Base-by-base conservation (phyloP, 2,329 filamentous ascomycete genomes). In the Botrytis hyacinthi region DNA sequence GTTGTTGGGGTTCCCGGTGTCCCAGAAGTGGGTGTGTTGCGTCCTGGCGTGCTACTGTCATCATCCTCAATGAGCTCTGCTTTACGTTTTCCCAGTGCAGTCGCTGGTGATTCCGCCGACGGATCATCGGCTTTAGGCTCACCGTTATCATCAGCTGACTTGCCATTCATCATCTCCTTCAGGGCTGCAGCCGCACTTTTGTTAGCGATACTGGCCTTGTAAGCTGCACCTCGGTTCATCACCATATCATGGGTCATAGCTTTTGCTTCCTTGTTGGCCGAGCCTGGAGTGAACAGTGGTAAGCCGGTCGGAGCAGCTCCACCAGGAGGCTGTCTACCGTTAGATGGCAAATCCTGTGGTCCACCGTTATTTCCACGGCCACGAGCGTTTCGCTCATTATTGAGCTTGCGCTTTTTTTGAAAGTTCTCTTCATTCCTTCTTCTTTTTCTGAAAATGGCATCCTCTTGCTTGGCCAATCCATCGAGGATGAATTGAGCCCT, bases 181-280 rank as follows among this genome's bases (percentile, higher is more conserved):
- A 99, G 84, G 32, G 92, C 92, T 75, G 93, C 95, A 46, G 96
- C 96, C 37, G 96, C 96, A 79, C 94, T 98, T 83, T 97, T 97
- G 84, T 99, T 99, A 72, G 94, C 93, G 72, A 89, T 85, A 76
- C 94, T 95, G 44, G 93, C 90, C 79, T 91, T 90, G 73, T 89
- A 86, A 48, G 89, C 84, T 40, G 86, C 85, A 40, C 87, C 88
- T 74, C 92, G 89, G 80, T 95, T 95, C 75, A 96, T 90, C 12
- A 97, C 89, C 88, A 97, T 93, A 77, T 95, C 94, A 81, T 98
- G 93, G 12, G 94, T 97, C 75, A 97, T 84, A 44, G 87, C 84
- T 70, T 86, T 85, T 4, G 88, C 85, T 78, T 88, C 87, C 75
- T 85, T 86, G 42, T 88, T 84, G 80, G 85, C 90, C 73, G 82